phyloP scores from a whole-genome alignment of 1,139 yeast genomes.

The Debaryomyces fabryi region DNA sequence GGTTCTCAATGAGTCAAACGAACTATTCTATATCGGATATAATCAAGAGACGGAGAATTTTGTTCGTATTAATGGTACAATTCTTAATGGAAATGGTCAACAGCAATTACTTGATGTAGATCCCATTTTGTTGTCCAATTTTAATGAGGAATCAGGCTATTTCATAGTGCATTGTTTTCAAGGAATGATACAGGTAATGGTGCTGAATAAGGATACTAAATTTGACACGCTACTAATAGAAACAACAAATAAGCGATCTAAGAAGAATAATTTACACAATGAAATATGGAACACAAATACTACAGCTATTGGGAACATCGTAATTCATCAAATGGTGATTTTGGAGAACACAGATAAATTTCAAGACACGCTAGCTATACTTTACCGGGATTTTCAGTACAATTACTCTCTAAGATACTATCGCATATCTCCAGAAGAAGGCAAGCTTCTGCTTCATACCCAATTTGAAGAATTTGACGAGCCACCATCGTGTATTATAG shows the following conservation, averaged over 20 bases:
- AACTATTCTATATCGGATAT: slow-evolving; percentile 16
- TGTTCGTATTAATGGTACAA: slow-evolving; percentile 12
- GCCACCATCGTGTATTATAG: slow-evolving; percentile 34
- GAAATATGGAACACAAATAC: slow-evolving; percentile 19
- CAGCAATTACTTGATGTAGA: slow-evolving; percentile 29
- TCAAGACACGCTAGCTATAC: slow-evolving; percentile 25
- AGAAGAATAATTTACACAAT: neutral
- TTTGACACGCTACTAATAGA: neutral
- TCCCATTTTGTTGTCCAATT: slow-evolving; percentile 26
- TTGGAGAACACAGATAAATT: slow-evolving; percentile 6
- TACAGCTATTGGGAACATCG: slow-evolving; percentile 32
- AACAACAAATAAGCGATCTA: neutral
- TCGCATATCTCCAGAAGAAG: slow-evolving; percentile 15
- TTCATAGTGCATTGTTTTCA: slow-evolving; percentile 34
- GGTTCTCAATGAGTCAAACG: slow-evolving; percentile 19
- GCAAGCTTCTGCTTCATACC: slow-evolving; percentile 16
- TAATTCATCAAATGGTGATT: slow-evolving; percentile 27
- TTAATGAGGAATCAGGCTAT: slow-evolving; percentile 15
- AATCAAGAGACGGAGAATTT: slow-evolving; percentile 11
- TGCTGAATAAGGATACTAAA: neutral
- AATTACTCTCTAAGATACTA: slow-evolving; percentile 37
- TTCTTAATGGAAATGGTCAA: slow-evolving; percentile 31
- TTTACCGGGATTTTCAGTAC: slow-evolving; percentile 41
- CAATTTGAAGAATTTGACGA: slow-evolving; percentile 41
- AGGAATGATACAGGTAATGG: slow-evolving; percentile 30